Evolutionary conservation across 495 filamentous ascomycete genomes (phyloP).

Genomic region (Penicillium lividum): DNA sequence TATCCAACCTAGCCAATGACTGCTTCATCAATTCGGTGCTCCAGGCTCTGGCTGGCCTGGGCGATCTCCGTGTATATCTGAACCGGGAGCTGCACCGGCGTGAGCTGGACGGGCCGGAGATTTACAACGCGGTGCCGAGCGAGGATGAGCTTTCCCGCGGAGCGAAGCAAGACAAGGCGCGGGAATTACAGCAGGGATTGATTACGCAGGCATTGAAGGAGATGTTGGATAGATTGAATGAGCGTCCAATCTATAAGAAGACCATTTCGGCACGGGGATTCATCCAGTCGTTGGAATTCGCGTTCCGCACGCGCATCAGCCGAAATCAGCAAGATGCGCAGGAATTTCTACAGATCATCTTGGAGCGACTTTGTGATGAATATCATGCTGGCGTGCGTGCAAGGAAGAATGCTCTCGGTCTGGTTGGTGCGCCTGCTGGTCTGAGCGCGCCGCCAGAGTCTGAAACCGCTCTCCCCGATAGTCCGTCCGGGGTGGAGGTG

Average conservation of each 20-base stretch:
- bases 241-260: conserved; percentile 90
- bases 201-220: conserved; percentile 90
- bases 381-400: conserved; percentile 82
- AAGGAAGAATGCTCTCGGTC: conserved; percentile 44
- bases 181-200: conserved; percentile 73
- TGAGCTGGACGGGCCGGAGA: conserved; percentile 67
- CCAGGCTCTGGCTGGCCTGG: conserved; percentile 92
- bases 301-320: conserved; percentile 86
- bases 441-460: conserved; percentile 13
- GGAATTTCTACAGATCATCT: conserved; percentile 91
- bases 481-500: conserved; percentile 38
- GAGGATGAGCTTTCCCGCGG: conserved; percentile 45
- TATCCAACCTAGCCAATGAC: conserved; percentile 92
- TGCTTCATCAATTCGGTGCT: conserved; percentile 99
- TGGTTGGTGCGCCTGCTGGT: conserved; percentile 20
- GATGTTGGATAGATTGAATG: conserved; percentile 89
- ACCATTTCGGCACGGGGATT: conserved; percentile 85
- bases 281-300: conserved; percentile 75
- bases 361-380: conserved; percentile 89
- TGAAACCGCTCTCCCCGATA: conserved; percentile 23
- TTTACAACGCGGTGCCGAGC: conserved; percentile 61
- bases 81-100: conserved; percentile 86
- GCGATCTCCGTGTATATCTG: conserved; percentile 84
- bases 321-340: conserved; percentile 98
- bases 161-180: conserved; percentile 61